These are phyloP conservation scores for Nasturtium officinale DNA, from an alignment of 345 rosid species.

Conservation along the genomic window DNA sequence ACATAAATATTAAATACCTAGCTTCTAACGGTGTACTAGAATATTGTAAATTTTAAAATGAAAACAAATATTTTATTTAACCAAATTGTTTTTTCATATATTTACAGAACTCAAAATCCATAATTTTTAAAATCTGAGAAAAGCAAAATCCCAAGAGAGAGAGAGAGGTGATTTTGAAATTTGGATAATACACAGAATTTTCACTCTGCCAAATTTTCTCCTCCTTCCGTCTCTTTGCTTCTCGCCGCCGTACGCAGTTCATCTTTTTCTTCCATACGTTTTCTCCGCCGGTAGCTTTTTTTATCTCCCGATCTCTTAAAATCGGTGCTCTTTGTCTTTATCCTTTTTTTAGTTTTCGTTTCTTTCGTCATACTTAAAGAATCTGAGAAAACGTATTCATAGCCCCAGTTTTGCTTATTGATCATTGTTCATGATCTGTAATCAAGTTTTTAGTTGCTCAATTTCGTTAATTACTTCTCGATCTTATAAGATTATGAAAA, in stretches of 20 bases:
- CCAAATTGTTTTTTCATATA: neutral
- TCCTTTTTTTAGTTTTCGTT: neutral
- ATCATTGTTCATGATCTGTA: neutral
- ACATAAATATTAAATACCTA: neutral
- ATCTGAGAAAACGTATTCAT: slow-evolving; percentile 7
- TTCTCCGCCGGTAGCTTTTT: slow-evolving; percentile 23
- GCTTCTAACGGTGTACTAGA: slow-evolving; percentile 26
- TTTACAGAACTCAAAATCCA: neutral
- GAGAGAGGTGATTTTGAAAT: slow-evolving; percentile 34
- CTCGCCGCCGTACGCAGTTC: neutral
- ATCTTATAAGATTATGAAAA: neutral
- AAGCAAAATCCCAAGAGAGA: slow-evolving; percentile 17
- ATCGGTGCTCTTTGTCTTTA: neutral
- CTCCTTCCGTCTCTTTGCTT: slow-evolving; percentile 17
- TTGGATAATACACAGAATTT: slow-evolving; percentile 27
- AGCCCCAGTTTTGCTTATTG: slow-evolving; percentile 10
- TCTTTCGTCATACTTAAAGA: slow-evolving; percentile 3
- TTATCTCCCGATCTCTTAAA: slow-evolving; percentile 28
- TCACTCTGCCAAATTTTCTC: slow-evolving; percentile 26
- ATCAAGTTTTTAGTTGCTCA: slow-evolving; percentile 2
- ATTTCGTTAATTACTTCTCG: slow-evolving; percentile 5
- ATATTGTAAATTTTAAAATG: neutral
- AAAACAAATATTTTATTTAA: neutral
- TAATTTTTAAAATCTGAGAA: slow-evolving; percentile 1
- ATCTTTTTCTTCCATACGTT: slow-evolving; percentile 13